These are phyloP conservation scores for Chrysochromulina parva DNA, from an alignment of 78 protist genomes.

Conservation along the genomic window DNA sequence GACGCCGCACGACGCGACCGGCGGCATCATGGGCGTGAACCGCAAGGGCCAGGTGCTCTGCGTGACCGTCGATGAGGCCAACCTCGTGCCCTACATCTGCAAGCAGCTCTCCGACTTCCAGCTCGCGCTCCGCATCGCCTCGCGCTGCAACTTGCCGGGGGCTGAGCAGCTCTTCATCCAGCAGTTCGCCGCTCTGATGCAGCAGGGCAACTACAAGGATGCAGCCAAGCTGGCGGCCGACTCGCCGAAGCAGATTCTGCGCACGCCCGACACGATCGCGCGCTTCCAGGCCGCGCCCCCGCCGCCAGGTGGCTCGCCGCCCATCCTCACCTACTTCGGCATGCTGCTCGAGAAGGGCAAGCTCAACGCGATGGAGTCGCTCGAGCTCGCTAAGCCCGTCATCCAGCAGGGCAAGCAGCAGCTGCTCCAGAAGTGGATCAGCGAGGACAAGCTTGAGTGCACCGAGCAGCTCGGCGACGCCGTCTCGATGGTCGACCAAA, in stretches of 20 bases:
- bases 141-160: conserved; percentile 89
- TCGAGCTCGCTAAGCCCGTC: conserved; percentile 94
- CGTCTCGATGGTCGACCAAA: conserved; percentile 65
- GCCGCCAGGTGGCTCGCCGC: conserved; percentile 50
- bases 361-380: conserved; percentile 89
- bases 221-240: conserved; percentile 93
- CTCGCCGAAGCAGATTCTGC: conserved; percentile 78
- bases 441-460: conserved; percentile 95
- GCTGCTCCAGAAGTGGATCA: conserved; percentile 90
- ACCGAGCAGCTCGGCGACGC: conserved; percentile 97
- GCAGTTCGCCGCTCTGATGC: conserved; percentile 84
- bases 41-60: conserved; percentile 79
- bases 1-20: conserved; percentile 62
- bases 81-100: conserved; percentile 86
- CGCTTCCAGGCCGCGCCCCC: conserved; percentile 75
- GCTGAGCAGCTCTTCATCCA: conserved; percentile 86
- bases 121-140: conserved; percentile 89
- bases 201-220: conserved; percentile 65
- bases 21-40: conserved; percentile 92
- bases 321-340: conserved; percentile 94
- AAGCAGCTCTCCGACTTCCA: conserved; percentile 71
- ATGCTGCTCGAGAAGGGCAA: conserved; percentile 87
- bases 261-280: conserved; percentile 90
- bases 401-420: conserved; percentile 79
- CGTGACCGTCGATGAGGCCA: conserved; percentile 83